A percentile compares a stretch with the other conserved stretches of the same genome.
Evolutionary conservation across 306 rosid genomes (phyloP).

Genomic region (Trichosanthes truncata): DNA sequence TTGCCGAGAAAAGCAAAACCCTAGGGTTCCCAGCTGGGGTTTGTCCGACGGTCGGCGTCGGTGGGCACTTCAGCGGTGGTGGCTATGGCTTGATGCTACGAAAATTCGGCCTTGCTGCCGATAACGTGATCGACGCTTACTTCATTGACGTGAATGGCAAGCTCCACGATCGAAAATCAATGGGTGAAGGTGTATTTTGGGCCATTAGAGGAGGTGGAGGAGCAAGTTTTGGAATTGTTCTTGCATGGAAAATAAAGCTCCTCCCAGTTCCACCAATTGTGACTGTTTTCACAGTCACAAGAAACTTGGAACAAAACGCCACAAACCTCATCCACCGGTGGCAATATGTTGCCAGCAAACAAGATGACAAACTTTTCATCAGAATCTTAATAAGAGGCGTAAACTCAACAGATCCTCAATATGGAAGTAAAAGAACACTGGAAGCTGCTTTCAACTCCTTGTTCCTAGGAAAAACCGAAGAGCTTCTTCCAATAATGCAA

Average conservation of each 20-base stretch:
- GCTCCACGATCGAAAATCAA: slow-evolving; percentile 9
- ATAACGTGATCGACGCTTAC: slow-evolving; percentile 2
- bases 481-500: slow-evolving; percentile 13
- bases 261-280: slow-evolving; percentile 13
- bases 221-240: slow-evolving; percentile 9
- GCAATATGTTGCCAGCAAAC: slow-evolving; percentile 6
- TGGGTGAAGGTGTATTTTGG: slow-evolving; percentile 21
- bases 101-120: slow-evolving; percentile 4
- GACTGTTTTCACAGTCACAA: slow-evolving; percentile 7
- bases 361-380: slow-evolving; percentile 7
- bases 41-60: slow-evolving; percentile 12
- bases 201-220: slow-evolving; percentile 21
- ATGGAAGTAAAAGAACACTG: background rate
- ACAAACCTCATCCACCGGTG: slow-evolving; percentile 10
- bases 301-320: slow-evolving; percentile 10
- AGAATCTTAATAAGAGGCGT: background rate
- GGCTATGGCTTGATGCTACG: slow-evolving; percentile 10
- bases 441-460: slow-evolving; percentile 9
- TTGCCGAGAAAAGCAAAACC: slow-evolving; percentile 1
- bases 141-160: slow-evolving; percentile 6
- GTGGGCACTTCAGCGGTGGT: slow-evolving; percentile 16
- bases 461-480: slow-evolving; percentile 9
- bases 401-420: background rate
- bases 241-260: slow-evolving; percentile 14
- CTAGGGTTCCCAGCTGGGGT: slow-evolving; percentile 13